Base-by-base conservation (phyloP, 2,329 filamentous ascomycete genomes). In the Neofusicoccum parvum region DNA sequence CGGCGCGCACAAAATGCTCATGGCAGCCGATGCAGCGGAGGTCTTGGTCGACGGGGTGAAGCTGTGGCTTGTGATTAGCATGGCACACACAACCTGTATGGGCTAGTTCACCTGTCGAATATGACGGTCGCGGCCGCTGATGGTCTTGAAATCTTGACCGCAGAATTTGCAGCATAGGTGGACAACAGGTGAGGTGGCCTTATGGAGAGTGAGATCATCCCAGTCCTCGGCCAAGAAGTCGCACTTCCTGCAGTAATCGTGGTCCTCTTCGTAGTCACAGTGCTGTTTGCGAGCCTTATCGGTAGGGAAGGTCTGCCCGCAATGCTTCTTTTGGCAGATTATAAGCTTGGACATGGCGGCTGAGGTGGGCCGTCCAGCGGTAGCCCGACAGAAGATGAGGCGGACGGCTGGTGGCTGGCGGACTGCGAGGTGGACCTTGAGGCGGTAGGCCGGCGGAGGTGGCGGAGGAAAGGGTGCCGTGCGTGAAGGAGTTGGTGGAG, bases 101-200 rank as follows among this genome's bases (percentile, higher is more conserved):
- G 3, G 10, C 14, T 9, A 32, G 71, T 79, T 71, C 71, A 87
- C 85, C 68, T 79, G 72, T 64, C 79, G 76, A n/a, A 86, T 79
- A 68, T 89, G 87, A 20, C 70, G 70, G 62, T 83, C 80, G 11
- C 84, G 77, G 1, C 85, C 86, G 23, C 79, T 79, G 2, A 80
- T 76, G 34, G 80, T 85, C 67, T 82, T 81, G 74, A 87, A 88
- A 48, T 88, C 85, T 9, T 80, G 72, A 12, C 82, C 84, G 62
- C 87, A 88, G 48, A 86, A 78, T 12, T 84, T 82, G 71, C 87
- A 89, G 59, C 80, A 81, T 51, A 85, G 82, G 67, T 86, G 82
- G 36, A 78, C 79, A 2, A 76, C 71, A 60, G 73, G 69, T 1
- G 76, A 75, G 7, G 68, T 70, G 11, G 73, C 72, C 69, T 85